Evolutionary conservation across 176 grass and related monocot genomes (phyloP).

Genomic region (Hsuehochloa calcarea): DNA sequence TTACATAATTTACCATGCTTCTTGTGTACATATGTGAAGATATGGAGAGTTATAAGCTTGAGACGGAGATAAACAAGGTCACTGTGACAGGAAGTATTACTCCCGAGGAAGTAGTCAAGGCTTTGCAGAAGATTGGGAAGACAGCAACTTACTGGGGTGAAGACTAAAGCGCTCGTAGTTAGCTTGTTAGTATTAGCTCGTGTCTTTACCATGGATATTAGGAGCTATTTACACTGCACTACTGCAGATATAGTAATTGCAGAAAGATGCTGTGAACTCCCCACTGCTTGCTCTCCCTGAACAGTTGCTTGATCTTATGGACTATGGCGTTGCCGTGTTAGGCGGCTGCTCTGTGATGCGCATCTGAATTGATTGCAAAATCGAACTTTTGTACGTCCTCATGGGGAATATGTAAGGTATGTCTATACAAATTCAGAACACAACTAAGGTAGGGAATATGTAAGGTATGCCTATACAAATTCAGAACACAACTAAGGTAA

Average conservation of each 20-base stretch:
- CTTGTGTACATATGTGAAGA: constrained; percentile 39
- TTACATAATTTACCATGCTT: neutral
- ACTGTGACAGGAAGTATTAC: constrained; percentile 89
- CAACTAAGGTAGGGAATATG: neutral
- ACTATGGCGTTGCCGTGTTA: too few species aligned
- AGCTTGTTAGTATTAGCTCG: too few species aligned
- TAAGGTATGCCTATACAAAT: neutral
- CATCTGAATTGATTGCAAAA: neutral
- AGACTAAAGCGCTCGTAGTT: too few species aligned
- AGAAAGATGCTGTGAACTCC: too few species aligned
- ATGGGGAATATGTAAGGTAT: neutral
- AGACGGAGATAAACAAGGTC: constrained; percentile 80
- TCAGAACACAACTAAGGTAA: neutral
- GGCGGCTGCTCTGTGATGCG: too few species aligned
- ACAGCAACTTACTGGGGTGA: constrained; percentile 42
- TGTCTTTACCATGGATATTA: too few species aligned
- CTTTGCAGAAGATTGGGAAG: constrained; percentile 91
- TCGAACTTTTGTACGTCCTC: neutral
- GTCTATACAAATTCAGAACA: neutral
- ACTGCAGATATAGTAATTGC: too few species aligned
- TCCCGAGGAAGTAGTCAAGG: constrained; percentile 73
- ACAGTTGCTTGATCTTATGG: too few species aligned
- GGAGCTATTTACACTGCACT: too few species aligned
- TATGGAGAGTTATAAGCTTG: constrained; percentile 81
- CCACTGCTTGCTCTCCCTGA: too few species aligned